Percentiles rank a stretch among this genome's conserved stretches.
phyloP scores from a whole-genome alignment of 2,329 filamentous ascomycete species.

The Colletotrichum caudatum region DNA sequence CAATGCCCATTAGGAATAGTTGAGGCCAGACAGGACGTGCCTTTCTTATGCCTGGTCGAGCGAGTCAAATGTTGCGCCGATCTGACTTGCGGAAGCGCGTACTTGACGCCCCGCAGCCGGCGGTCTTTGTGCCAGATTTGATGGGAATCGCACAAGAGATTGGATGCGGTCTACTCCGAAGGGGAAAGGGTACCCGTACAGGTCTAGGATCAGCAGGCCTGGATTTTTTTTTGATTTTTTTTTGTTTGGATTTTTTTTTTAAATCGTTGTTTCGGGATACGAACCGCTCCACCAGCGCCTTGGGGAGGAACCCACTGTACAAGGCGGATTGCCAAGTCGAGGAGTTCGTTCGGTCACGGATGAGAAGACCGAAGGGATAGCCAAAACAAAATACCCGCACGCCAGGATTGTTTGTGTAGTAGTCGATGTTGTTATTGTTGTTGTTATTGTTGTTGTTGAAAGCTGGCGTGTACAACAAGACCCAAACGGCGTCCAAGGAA shows the following conservation, averaged over 20 bases:
- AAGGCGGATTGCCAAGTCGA: conserved; percentile 10
- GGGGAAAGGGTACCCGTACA: background rate
- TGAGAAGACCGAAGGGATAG: conserved; percentile 3
- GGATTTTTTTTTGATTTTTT: conserved; percentile 14
- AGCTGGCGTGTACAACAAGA: background rate
- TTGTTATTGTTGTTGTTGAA: background rate
- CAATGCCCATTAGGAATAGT: background rate
- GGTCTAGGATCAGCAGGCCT: conserved; percentile 21
- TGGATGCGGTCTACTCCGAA: conserved; percentile 7
- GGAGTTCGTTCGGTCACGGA: background rate
- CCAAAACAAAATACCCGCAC: conserved; percentile 16
- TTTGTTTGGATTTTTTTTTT: too few relatives aligned
- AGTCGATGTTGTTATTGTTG: background rate
- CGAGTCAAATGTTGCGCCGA: conserved; percentile 20
- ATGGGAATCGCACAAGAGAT: conserved; percentile 31
- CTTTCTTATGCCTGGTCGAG: conserved; percentile 8
- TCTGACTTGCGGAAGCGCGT: conserved; percentile 27
- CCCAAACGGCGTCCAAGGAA: conserved; percentile 6
- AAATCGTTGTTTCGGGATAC: conserved; percentile 16
- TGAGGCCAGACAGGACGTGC: conserved; percentile 9
- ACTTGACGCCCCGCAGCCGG: conserved; percentile 25
- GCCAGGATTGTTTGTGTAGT: conserved; percentile 7
- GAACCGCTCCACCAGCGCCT: conserved; percentile 26
- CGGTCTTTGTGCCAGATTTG: conserved; percentile 14
- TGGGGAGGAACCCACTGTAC: background rate